These are phyloP conservation scores for Purshia tridentata DNA, from an alignment of 306 rosid genomes.

Conservation along the genomic window DNA sequence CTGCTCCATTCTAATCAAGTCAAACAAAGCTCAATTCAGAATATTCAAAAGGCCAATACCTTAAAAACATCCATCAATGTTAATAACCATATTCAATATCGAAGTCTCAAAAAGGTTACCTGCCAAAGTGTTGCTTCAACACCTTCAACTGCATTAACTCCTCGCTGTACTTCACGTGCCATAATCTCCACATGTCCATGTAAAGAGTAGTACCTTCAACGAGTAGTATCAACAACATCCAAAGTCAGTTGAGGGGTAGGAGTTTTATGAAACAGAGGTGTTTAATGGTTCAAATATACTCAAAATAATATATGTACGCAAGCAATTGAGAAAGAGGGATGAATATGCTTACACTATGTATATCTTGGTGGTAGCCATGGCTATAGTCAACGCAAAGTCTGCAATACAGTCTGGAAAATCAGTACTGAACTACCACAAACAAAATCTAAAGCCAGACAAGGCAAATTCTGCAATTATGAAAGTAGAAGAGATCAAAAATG, in stretches of 20 bases:
- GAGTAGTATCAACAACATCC: slow-evolving; percentile 1
- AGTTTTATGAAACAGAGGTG: background rate
- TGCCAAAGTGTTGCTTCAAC: slow-evolving; percentile 87
- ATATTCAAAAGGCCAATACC: slow-evolving; percentile 8
- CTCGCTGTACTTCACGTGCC: slow-evolving; percentile 78
- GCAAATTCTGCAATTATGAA: too few relatives aligned
- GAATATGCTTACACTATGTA: slow-evolving; percentile 64
- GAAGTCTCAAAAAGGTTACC: slow-evolving; percentile 55
- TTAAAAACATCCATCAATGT: background rate
- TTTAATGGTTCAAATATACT: background rate
- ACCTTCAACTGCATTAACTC: slow-evolving; percentile 79
- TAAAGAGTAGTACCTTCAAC: slow-evolving; percentile 72
- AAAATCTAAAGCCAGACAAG: too few relatives aligned
- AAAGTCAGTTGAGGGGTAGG: background rate
- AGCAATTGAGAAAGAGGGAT: background rate
- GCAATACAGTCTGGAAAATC: too few relatives aligned
- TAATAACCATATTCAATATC: slow-evolving; percentile 15
- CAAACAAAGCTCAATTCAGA: slow-evolving; percentile 20
- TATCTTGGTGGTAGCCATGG: slow-evolving; percentile 70
- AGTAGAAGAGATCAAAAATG: too few relatives aligned
- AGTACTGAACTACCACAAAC: too few relatives aligned
- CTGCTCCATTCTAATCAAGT: slow-evolving; percentile 44
- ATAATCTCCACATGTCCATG: slow-evolving; percentile 87
- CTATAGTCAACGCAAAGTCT: background rate
- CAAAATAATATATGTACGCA: background rate